Conservation (phyloP, 192 early-diverging fungal species). For the Tieghemiomyces parasiticus region DNA sequence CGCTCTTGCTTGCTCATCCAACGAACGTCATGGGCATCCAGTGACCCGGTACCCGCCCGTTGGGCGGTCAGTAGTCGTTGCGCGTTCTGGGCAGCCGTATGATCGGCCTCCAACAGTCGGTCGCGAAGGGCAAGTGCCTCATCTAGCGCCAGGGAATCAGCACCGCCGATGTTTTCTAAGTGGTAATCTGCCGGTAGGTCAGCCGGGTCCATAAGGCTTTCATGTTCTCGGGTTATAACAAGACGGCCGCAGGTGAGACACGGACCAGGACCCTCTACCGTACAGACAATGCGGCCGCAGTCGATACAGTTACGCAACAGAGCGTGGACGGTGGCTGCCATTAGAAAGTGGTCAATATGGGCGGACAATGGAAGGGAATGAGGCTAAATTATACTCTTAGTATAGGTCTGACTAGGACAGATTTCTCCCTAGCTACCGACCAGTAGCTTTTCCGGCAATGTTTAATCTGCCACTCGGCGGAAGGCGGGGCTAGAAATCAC, state of each 20-base stretch:
- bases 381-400: too few species aligned
- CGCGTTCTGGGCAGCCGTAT: slow-evolving; percentile 29
- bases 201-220: not conserved
- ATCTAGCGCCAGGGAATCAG: slow-evolving; percentile 9
- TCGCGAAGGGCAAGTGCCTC: slow-evolving; percentile 23
- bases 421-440: too few species aligned
- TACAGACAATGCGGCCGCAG: slow-evolving; percentile 36
- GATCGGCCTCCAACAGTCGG: slow-evolving; percentile 27
- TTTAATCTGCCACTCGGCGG: too few species aligned
- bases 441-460: too few species aligned
- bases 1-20: slow-evolving; percentile 30
- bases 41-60: slow-evolving; percentile 19
- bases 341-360: too few species aligned
- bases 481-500: too few species aligned
- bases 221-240: slow-evolving; percentile 2
- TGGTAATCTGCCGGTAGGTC: not conserved
- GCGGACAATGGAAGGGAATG: too few species aligned
- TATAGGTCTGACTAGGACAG: too few species aligned
- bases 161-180: not conserved
- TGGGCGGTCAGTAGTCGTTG: slow-evolving; percentile 27
- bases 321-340: slow-evolving; percentile 25
- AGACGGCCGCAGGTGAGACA: slow-evolving; percentile 26
- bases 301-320: slow-evolving; percentile 32
- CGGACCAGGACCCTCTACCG: slow-evolving; percentile 27
- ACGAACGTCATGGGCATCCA: slow-evolving; percentile 16